Evolutionary conservation across 169 alveolate genomes (phyloP).

Genomic region (Cryptosporidium andersoni): DNA sequence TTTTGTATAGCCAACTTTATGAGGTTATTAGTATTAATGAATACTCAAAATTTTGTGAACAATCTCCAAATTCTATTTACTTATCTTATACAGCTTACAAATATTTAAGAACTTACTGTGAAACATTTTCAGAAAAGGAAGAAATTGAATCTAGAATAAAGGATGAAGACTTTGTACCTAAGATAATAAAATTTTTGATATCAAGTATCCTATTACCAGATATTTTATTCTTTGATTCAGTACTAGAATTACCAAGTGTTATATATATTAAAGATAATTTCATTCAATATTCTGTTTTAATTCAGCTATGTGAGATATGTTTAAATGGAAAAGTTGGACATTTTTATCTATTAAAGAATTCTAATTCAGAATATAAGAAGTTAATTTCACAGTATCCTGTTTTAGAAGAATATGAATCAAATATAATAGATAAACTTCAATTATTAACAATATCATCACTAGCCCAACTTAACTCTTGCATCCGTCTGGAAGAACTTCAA

Average conservation of each 20-base stretch:
- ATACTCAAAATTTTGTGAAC: not conserved
- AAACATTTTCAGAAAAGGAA: conserved; percentile 19
- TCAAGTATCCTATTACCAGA: conserved; percentile 54
- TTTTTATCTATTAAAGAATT: conserved; percentile 19
- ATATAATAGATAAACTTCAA: conserved; percentile 37
- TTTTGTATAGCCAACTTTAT: conserved; percentile 8
- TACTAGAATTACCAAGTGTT: conserved; percentile 18
- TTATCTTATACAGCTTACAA: conserved; percentile 33
- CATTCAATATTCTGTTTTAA: not conserved
- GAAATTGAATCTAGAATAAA: conserved; percentile 4
- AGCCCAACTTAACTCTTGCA: conserved; percentile 17
- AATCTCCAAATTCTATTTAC: not conserved
- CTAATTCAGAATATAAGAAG: conserved; percentile 9
- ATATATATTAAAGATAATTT: conserved; percentile 26
- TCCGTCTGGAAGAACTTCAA: conserved; percentile 32
- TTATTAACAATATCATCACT: conserved; percentile 43
- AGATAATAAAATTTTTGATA: conserved; percentile 11
- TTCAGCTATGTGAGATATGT: conserved; percentile 33
- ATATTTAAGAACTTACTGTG: conserved; percentile 20
- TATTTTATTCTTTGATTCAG: conserved; percentile 47
- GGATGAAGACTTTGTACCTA: not conserved
- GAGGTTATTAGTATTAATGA: conserved; percentile 4
- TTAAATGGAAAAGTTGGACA: conserved; percentile 46
- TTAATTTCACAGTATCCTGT: conserved; percentile 2
- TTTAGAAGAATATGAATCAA: conserved; percentile 9